Conservation (phyloP, 2,329 filamentous ascomycete genomes). For the Hirsutella thompsonii region DNA sequence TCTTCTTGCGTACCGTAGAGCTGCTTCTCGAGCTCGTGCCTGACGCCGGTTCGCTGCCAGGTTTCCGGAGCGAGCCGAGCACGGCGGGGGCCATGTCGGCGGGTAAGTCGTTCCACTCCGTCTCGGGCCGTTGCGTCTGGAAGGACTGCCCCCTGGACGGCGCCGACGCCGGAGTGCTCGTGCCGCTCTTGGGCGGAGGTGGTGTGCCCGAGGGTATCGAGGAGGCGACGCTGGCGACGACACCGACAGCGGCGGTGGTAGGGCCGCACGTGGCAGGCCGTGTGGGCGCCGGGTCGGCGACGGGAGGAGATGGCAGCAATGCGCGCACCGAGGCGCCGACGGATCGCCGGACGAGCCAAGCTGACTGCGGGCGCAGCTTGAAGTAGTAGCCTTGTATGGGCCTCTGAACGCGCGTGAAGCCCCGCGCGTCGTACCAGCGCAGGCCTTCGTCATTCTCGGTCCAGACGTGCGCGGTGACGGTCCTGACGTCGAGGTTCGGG, state of each 20-base stretch:
- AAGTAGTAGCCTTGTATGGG: conserved; percentile 48
- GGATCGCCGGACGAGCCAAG: conserved; percentile 42
- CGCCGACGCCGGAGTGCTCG: conserved; percentile 11
- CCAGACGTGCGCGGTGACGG: conserved; percentile 56
- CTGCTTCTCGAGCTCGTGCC: conserved; percentile 42
- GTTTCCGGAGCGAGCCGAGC: conserved; percentile 14
- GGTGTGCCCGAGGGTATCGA: conserved; percentile 1
- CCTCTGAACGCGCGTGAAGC: conserved; percentile 36
- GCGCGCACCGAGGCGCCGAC: conserved; percentile 17
- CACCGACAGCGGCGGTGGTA: conserved; percentile 18
- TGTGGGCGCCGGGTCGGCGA: conserved; percentile 3
- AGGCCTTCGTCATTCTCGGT: conserved; percentile 51
- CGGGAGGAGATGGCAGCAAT: conserved; percentile 9
- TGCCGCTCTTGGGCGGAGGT: conserved; percentile 9
- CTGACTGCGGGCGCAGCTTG: conserved; percentile 46
- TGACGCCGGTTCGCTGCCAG: conserved; percentile 20
- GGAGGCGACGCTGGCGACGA: conserved; percentile 19
- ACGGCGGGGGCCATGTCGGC: conserved; percentile 38
- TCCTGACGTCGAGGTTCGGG: conserved; percentile 22
- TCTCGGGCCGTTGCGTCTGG: conserved; percentile 45
- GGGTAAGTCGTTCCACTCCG: conserved; percentile 55
- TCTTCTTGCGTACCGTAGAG: conserved; percentile 40
- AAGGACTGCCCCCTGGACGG: conserved; percentile 31
- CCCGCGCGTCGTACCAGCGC: conserved; percentile 46
- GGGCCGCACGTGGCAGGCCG: conserved; percentile 9